Conservation (phyloP, 1,284 basidiomycete species). For the Malassezia psittaci region DNA sequence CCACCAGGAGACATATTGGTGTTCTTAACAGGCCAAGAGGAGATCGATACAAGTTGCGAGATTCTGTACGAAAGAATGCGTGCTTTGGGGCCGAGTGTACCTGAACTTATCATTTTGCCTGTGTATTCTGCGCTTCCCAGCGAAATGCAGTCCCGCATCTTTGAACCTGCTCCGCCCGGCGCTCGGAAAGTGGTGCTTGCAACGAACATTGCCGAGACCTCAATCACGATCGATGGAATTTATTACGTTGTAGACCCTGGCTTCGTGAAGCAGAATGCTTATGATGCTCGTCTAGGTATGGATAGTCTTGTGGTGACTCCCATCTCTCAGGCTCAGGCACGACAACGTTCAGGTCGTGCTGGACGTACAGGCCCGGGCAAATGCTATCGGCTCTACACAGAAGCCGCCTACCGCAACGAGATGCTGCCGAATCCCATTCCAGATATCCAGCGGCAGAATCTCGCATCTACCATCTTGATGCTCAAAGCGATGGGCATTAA, state of each 20-base stretch:
- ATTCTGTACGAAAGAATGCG: slow-evolving; percentile 97
- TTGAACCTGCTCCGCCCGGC: slow-evolving; percentile 92
- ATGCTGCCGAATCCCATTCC: slow-evolving; percentile 97
- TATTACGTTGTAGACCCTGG: slow-evolving; percentile 98
- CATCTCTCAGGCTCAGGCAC: slow-evolving; percentile 94
- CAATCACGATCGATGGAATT: slow-evolving; percentile 93
- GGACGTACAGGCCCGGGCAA: slow-evolving; percentile 96
- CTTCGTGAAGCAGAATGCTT: slow-evolving; percentile 97
- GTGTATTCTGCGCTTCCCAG: slow-evolving; percentile 96
- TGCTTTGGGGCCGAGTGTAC: slow-evolving; percentile 88
- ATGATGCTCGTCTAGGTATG: slow-evolving; percentile 94
- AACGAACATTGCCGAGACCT: slow-evolving; percentile 97
- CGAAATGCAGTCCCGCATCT: slow-evolving; percentile 92
- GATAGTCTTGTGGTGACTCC: slow-evolving; percentile 96
- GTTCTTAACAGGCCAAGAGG: slow-evolving; percentile 93
- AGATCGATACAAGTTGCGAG: slow-evolving; percentile 95
- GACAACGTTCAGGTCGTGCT: slow-evolving; percentile 87
- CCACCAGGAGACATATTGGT: slow-evolving; percentile 90
- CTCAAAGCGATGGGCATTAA: slow-evolving; percentile 99
- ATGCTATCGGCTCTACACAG: slow-evolving; percentile 94
- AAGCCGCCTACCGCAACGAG: slow-evolving; percentile 93
- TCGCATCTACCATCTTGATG: slow-evolving; percentile 83
- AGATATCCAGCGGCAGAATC: slow-evolving; percentile 90
- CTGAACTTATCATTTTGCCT: slow-evolving; percentile 88
- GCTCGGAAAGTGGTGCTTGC: slow-evolving; percentile 95